Evolutionary conservation across 345 rosid species (phyloP).

Genomic region (Moricandia moricandioides): DNA sequence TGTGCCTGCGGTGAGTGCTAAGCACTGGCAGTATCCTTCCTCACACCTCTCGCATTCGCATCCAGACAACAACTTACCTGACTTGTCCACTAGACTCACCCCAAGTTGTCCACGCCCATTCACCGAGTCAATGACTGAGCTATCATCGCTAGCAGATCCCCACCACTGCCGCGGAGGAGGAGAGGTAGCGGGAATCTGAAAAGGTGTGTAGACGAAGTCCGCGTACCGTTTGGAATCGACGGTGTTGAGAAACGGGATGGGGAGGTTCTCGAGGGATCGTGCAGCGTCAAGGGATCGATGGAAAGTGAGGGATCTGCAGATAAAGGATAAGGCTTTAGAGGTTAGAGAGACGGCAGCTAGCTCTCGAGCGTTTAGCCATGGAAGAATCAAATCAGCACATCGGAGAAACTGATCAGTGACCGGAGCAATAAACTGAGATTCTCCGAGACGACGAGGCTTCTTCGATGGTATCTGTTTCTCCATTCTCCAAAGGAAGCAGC

Average conservation of each 20-base stretch:
- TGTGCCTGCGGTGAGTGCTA: conserved; percentile 30
- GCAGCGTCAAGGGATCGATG: conserved; percentile 67
- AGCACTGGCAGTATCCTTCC: conserved; percentile 43
- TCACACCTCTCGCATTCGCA: conserved; percentile 56
- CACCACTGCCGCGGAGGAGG: conserved; percentile 52
- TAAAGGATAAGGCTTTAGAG: conserved; percentile 49
- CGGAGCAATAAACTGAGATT: not conserved
- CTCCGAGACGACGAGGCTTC: conserved; percentile 21
- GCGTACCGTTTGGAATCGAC: conserved; percentile 48
- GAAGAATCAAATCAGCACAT: conserved; percentile 53
- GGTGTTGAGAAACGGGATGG: conserved; percentile 54
- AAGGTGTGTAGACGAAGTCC: conserved; percentile 63
- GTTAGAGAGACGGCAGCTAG: conserved; percentile 54
- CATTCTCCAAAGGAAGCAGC: not conserved
- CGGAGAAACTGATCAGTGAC: conserved; percentile 25
- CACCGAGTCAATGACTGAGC: not conserved
- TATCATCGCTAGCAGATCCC: conserved; percentile 25
- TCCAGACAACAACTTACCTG: conserved; percentile 31
- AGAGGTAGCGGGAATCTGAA: conserved; percentile 48
- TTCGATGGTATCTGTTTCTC: conserved; percentile 10
- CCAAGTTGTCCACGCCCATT: conserved; percentile 1
- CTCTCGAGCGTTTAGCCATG: conserved; percentile 62
- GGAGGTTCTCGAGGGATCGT: conserved; percentile 52
- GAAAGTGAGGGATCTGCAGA: conserved; percentile 43
- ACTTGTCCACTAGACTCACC: conserved; percentile 32